A percentile compares a stretch with the other conserved stretches of the same genome.
phyloP scores from a whole-genome alignment of 2,329 filamentous ascomycete species.

The Pyricularia sp. region DNA sequence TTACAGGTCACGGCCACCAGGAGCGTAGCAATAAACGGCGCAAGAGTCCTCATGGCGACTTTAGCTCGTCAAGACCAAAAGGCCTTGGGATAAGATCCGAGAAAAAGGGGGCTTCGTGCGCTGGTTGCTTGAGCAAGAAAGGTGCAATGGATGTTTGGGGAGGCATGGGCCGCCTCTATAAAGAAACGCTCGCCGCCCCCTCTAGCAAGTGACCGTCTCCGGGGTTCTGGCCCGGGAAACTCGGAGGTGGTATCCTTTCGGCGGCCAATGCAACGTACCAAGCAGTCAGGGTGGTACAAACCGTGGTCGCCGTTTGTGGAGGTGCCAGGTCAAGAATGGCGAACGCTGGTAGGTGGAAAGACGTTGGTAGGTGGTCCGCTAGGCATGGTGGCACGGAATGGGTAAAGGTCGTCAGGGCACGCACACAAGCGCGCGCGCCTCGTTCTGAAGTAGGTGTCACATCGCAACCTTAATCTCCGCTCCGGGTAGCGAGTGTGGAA shows the following conservation, averaged over 20 bases:
- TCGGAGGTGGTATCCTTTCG: not conserved
- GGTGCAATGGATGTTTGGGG: too few species aligned
- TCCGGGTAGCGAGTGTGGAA: not conserved
- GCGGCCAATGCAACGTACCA: not conserved
- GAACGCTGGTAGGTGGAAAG: conserved; percentile 4
- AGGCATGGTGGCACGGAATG: not conserved
- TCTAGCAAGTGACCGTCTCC: not conserved
- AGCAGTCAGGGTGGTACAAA: not conserved
- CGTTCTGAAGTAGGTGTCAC: not conserved
- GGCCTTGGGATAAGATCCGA: not conserved
- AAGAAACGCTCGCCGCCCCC: not conserved
- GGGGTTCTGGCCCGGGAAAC: not conserved
- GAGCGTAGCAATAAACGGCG: conserved; percentile 1
- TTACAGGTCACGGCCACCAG: conserved; percentile 3
- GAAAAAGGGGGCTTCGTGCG: not conserved
- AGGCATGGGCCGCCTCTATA: not conserved
- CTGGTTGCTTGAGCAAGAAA: not conserved
- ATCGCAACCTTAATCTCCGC: not conserved
- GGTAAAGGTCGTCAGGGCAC: not conserved
- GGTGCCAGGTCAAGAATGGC: not conserved
- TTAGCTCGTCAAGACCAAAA: not conserved
- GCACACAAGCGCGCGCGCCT: not conserved
- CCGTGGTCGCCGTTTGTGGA: not conserved
- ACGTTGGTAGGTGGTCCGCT: not conserved
- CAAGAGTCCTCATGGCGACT: conserved; percentile 1